Evolutionary conservation across 768 basidiomycete species (phyloP).

Genomic region (Asterophora parasitica): DNA sequence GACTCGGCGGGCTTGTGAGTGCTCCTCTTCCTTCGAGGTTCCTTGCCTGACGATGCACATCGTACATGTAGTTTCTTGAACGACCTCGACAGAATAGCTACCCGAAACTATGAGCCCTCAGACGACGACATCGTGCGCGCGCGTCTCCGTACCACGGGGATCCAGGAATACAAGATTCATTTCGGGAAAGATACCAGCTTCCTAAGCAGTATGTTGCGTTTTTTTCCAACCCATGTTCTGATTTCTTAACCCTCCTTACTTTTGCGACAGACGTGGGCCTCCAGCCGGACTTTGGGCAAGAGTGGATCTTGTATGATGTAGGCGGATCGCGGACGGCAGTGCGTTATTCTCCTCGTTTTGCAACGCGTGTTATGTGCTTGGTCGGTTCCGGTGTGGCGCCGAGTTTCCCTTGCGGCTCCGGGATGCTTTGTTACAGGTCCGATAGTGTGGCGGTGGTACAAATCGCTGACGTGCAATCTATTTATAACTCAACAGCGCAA

Average conservation of each 20-base stretch:
- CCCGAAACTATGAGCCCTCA: constrained; percentile 48
- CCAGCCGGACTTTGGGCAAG: constrained; percentile 32
- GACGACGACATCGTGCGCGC: constrained; percentile 66
- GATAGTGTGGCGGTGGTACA: no score
- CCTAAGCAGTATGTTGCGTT: constrained; percentile 6
- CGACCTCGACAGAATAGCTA: constrained; percentile 58
- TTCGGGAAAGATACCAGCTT: constrained; percentile 36
- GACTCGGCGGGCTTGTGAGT: constrained; percentile 59
- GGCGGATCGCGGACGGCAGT: constrained; percentile 60
- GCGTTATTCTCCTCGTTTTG: constrained; percentile 15
- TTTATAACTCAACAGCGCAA: constrained; percentile 40
- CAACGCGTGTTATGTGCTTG: no score
- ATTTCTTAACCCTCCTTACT: not conserved
- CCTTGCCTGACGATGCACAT: no score
- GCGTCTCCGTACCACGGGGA: constrained; percentile 61
- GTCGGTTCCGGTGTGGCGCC: no score
- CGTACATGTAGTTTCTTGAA: constrained; percentile 60
- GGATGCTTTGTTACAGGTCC: no score
- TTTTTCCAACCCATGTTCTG: not conserved
- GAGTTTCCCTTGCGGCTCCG: no score
- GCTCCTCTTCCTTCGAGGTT: constrained; percentile 5
- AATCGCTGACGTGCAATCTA: no score
- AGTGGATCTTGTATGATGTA: constrained; percentile 69
- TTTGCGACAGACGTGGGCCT: constrained; percentile 9
- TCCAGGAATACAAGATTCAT: constrained; percentile 61